These are phyloP conservation scores for Ascochyta rabiei DNA, from an alignment of 2,329 filamentous ascomycete genomes.

Conservation along the genomic window DNA sequence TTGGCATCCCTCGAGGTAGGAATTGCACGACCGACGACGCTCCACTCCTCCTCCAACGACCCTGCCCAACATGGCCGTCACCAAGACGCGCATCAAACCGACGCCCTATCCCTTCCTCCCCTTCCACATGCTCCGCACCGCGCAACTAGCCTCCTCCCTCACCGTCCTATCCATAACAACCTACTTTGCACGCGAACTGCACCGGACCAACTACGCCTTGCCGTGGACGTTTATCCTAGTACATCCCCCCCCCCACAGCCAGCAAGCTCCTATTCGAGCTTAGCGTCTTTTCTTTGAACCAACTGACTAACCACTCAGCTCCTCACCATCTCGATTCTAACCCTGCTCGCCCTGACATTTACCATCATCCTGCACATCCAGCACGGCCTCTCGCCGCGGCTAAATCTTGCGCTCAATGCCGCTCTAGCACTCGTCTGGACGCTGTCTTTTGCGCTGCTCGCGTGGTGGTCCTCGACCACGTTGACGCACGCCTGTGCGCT, in stretches of 20 bases:
- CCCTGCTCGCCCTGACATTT: conserved; percentile 53
- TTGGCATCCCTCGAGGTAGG: conserved; percentile 2
- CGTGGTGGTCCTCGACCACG: conserved; percentile 61
- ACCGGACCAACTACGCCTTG: conserved; percentile 57
- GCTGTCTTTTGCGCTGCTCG: conserved; percentile 58
- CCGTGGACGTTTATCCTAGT: conserved; percentile 67
- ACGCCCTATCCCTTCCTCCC: conserved; percentile 52
- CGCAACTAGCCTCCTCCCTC: conserved; percentile 52
- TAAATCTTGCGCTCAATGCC: conserved; percentile 59
- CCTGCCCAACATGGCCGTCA: conserved; percentile 29
- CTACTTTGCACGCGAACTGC: conserved; percentile 63
- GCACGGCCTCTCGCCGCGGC: conserved; percentile 58
- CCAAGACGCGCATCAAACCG: conserved; percentile 41
- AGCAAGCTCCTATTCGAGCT: no score
- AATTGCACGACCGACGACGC: background rate
- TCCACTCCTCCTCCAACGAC: background rate
- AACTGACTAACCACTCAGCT: conserved; percentile 50
- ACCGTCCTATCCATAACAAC: conserved; percentile 61
- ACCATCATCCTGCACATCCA: conserved; percentile 60
- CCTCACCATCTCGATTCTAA: conserved; percentile 58
- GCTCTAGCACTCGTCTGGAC: conserved; percentile 59
- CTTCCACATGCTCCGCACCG: conserved; percentile 51
- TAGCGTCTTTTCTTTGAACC: no score
- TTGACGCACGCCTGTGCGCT: conserved; percentile 58
- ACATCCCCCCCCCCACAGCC: conserved; percentile 14